Evolutionary conservation across 306 rosid species (phyloP).

Genomic region (Dryas octopetala): DNA sequence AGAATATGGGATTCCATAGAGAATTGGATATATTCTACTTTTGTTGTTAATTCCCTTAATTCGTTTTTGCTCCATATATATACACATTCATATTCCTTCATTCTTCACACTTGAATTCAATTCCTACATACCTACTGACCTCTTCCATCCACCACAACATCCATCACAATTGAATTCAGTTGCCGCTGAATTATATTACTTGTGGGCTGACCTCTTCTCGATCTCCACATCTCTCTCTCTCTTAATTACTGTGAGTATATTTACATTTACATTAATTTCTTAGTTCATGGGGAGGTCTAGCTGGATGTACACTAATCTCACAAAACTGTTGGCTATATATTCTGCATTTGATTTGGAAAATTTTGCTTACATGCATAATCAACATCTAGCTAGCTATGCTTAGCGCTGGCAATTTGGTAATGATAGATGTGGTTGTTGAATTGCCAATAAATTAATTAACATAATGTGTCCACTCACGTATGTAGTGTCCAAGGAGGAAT

Average conservation of each 20-base stretch:
- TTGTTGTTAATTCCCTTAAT: conserved; percentile 10
- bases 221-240: not conserved
- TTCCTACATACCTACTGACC: too few relatives aligned
- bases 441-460: too few relatives aligned
- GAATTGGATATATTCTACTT: conserved; percentile 51
- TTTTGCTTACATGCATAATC: too few relatives aligned
- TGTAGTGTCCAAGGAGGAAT: too few relatives aligned
- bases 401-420: too few relatives aligned
- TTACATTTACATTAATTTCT: not conserved
- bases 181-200: not conserved
- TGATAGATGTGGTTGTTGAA: too few relatives aligned
- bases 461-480: too few relatives aligned
- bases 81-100: not conserved
- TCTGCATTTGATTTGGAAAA: too few relatives aligned
- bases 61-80: not conserved
- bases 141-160: too few relatives aligned
- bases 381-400: too few relatives aligned
- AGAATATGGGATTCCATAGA: conserved; percentile 35
- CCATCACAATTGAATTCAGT: not conserved
- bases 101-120: not conserved
- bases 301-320: not conserved
- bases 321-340: not conserved
- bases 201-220: not conserved
- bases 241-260: not conserved
- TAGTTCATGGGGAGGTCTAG: too few relatives aligned